phyloP scores from a whole-genome alignment of 2,329 filamentous ascomycete genomes.

The Thelonectria rubi region DNA sequence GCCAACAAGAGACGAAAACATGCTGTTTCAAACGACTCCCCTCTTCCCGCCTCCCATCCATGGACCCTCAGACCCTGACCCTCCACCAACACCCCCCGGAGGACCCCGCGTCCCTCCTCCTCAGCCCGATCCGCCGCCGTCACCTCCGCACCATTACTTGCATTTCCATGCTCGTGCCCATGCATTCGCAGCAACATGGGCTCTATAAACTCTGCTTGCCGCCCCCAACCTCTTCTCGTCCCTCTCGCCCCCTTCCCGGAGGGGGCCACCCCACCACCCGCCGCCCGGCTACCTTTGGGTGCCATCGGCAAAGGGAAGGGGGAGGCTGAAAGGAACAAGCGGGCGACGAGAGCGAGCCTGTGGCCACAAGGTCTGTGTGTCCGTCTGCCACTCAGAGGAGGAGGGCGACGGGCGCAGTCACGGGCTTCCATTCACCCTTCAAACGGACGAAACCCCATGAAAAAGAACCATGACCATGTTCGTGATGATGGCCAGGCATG shows the following conservation, averaged over 20 bases:
- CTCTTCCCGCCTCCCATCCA: constrained; percentile 13
- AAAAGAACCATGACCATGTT: constrained; percentile 3
- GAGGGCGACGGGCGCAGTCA: too few relatives aligned
- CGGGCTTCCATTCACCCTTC: not conserved
- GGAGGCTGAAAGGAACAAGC: not conserved
- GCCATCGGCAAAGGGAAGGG: not conserved
- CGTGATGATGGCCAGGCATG: constrained; percentile 14
- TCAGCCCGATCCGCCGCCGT: constrained; percentile 42
- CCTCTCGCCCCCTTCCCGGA: not conserved
- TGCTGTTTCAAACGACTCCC: not conserved
- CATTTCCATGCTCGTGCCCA: not conserved
- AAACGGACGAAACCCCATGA: not conserved
- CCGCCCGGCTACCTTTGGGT: not conserved
- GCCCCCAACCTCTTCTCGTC: not conserved
- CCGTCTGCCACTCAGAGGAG: not conserved
- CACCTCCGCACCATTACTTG: constrained; percentile 37
- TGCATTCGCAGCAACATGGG: not conserved
- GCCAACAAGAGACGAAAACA: not conserved
- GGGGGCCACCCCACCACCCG: not conserved
- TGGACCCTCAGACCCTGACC: constrained; percentile 35
- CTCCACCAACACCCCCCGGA: constrained; percentile 42
- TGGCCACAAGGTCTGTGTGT: not conserved
- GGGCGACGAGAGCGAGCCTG: not conserved
- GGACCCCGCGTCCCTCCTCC: constrained; percentile 43
- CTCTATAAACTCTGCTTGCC: not conserved